phyloP scores from a whole-genome alignment of 805 yeast genomes.

The Kluyveromyces aestuarii region DNA sequence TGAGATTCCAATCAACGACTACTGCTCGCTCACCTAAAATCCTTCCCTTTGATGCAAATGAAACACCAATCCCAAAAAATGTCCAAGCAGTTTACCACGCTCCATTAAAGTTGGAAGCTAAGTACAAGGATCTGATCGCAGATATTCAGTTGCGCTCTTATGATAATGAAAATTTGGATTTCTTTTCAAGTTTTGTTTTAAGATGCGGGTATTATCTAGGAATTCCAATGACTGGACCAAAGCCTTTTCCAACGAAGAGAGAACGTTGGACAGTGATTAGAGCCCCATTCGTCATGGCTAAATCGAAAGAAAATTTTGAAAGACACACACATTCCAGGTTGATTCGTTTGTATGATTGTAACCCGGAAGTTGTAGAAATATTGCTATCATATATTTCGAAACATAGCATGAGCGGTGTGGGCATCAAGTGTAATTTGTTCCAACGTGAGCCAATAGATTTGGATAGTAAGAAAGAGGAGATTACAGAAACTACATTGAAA shows the following conservation, averaged over 20 bases:
- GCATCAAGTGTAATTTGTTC: conserved; percentile 65
- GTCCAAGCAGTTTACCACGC: conserved; percentile 75
- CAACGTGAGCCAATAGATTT: conserved; percentile 42
- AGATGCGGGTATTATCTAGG: conserved; percentile 88
- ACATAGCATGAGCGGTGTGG: conserved; percentile 73
- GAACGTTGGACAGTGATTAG: conserved; percentile 90
- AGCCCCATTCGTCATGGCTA: conserved; percentile 91
- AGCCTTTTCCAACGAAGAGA: conserved; percentile 56
- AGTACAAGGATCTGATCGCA: conserved; percentile 72
- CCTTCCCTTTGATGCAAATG: conserved; percentile 3
- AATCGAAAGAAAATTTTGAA: conserved; percentile 88
- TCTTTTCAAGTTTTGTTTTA: conserved; percentile 75
- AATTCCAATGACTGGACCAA: conserved; percentile 73
- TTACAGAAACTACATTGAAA: conserved; percentile 10
- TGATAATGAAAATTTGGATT: conserved; percentile 59
- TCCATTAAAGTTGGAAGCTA: conserved; percentile 60
- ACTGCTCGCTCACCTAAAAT: neutral
- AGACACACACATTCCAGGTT: conserved; percentile 73
- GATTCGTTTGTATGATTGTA: conserved; percentile 73
- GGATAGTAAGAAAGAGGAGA: conserved; percentile 31
- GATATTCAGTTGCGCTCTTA: conserved; percentile 64
- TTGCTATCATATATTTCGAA: conserved; percentile 72
- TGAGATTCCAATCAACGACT: conserved; percentile 11
- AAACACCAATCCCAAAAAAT: conserved; percentile 69
- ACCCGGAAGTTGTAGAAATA: conserved; percentile 74